phyloP scores from a whole-genome alignment of 2,329 filamentous ascomycete species.

The Neobulgaria alba region DNA sequence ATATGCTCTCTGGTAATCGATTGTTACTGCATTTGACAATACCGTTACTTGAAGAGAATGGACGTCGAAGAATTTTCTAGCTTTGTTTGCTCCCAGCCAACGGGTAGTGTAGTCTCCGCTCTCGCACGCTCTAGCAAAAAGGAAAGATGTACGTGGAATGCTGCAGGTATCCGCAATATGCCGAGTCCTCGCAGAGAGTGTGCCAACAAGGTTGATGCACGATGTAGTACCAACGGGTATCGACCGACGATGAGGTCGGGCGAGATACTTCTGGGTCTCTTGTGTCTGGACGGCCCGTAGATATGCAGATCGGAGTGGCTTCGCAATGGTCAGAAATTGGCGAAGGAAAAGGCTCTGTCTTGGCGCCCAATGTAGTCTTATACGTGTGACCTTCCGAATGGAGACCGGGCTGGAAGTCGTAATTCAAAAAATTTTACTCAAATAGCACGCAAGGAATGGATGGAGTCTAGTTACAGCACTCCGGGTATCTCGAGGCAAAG shows the following conservation, averaged over 20 bases:
- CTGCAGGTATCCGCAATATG: constrained; percentile 23
- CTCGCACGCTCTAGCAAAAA: constrained; percentile 16
- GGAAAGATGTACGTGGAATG: constrained; percentile 21
- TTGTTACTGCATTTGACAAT: no score
- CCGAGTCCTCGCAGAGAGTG: constrained; percentile 17
- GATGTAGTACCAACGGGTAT: constrained; percentile 18
- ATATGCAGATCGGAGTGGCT: no score
- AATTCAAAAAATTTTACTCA: background rate
- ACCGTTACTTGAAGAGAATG: constrained; percentile 17
- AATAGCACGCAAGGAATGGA: background rate
- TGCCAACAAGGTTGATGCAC: constrained; percentile 16
- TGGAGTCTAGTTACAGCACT: background rate
- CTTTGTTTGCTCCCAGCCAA: constrained; percentile 18
- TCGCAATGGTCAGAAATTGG: background rate
- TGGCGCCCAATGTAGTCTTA: background rate
- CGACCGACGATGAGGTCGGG: constrained; percentile 20
- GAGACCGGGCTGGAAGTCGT: background rate
- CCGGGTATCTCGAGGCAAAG: background rate
- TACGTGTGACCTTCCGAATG: background rate
- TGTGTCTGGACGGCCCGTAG: constrained; percentile 16
- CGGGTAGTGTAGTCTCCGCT: constrained; percentile 8
- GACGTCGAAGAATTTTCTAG: constrained; percentile 6
- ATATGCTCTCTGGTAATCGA: no score
- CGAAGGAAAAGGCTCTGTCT: background rate
- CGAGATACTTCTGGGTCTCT: constrained; percentile 21